Evolutionary conservation across 2,329 filamentous ascomycete genomes (phyloP), one percentile per base, ranked within the genome.

Genomic region (Hawksworthiomyces lignivorus): DNA sequence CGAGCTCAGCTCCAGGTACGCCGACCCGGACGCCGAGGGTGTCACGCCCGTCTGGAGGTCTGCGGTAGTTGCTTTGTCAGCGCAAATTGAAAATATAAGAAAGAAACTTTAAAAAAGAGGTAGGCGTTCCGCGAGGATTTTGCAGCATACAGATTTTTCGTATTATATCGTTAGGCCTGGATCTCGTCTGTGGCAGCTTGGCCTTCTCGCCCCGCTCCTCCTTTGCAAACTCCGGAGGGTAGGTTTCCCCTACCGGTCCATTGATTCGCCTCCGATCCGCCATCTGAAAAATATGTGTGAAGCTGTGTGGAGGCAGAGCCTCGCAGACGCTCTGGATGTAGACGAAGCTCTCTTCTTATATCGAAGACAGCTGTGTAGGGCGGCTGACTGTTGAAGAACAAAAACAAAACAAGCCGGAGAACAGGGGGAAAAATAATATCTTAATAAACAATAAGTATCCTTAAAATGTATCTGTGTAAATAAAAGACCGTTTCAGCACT

Each of bases 41-140:
- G 92, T 89, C 5, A 97, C 77, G 19, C 88, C 88, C 8, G 90
- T 96, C 61, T 92, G 88, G 33, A 97, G 71, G 60, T 90, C 88
- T 94, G 49, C 17, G 35, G 17, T 20, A 21, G 4, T 2, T 10
- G 21, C 9, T 30, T 14, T 34, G 11, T 7, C 10, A n/a, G n/a
- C n/a, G n/a, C n/a, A n/a, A n/a, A n/a, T n/a, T n/a, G n/a, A n/a
- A n/a, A n/a, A n/a, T n/a, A n/a, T n/a, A n/a, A n/a, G n/a, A n/a
- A n/a, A n/a, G n/a, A n/a, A n/a, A n/a, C n/a, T n/a, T n/a, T n/a
- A n/a, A n/a, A n/a, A n/a, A n/a, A n/a, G n/a, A n/a, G n/a, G n/a
- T n/a, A n/a, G n/a, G n/a, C n/a, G n/a, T n/a, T n/a, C n/a, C n/a
- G n/a, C n/a, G n/a, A n/a, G n/a, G n/a, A n/a, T n/a, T n/a, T n/a